Evolutionary conservation across 2,329 filamentous ascomycete genomes (phyloP), one percentile per base, ranked within the genome.

Genomic region (Ilyonectria sp.): DNA sequence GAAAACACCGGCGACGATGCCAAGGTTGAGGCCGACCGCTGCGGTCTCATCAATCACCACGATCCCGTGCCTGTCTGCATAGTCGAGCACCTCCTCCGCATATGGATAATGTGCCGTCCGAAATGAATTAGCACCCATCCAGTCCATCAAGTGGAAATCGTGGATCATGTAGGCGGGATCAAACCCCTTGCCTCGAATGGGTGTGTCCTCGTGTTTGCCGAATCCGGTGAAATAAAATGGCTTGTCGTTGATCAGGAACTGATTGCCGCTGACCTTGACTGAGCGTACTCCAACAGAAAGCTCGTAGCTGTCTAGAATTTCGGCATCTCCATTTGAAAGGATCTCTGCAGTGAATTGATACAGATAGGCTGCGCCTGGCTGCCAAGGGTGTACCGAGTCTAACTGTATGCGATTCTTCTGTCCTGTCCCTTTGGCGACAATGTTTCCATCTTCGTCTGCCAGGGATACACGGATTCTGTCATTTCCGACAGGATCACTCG

Each of bases 141-240:
- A 69, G 4, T 59, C 31, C 64, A 69, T 67, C 17, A 69, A 29
- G n/a, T 55, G 26, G 6, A 62, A 69, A 23, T 69, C 68, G 37
- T 69, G 68, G 33, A 69, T 37, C 68, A 69, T 69, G 43, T 62
- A 65, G 1, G 60, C 33, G 6, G 68, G 56, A 40, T 69, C 68
- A 31, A 54, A 44, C 9, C 68, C 68, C 23, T 69, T 69, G 21
- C 68, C 65, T 5, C 65, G 65, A 7, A 69, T 59, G 2, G 68
- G 57, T 8, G 57, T 54, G 31, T 69, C 68, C 23, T 69, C 68
- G 9, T 69, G 68, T 11, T 69, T 69, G 17, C 68, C 68, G 19
- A 69, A 69, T 10, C 68, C 68, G 2, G 65, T 69, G 43, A 69
- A 68, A 33, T 69, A 69, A n/a, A 69, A 69, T 2, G 68, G 65